Base-by-base conservation (phyloP, 306 rosid genomes). In the Styphnolobium japonicum region DNA sequence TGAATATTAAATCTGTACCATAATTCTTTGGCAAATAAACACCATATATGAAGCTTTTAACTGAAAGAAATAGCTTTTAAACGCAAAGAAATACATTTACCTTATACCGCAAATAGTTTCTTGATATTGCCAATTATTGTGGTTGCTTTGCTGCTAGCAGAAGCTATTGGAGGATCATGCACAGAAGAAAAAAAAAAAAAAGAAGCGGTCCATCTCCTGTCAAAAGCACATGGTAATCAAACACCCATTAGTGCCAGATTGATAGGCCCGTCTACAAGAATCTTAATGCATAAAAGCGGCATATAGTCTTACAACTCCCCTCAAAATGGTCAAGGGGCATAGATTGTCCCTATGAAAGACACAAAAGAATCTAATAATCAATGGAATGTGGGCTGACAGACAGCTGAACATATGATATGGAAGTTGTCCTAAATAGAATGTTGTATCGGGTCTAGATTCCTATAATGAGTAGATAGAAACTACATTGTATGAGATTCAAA, bases 161-260 rank as follows among this genome's bases (percentile, higher is more conserved):
- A 80, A 23, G 25, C 57, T 70, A 64, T 34, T 76, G 76, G 81
- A 79, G 67, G 67, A 75, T 79, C 63, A 21, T 70, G 67, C 76
- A 52, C 42, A 56, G 55, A 46, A 67, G 14, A n/a, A 42, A 40
- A 74, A 2, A 9, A 52, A 21, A 53, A 61, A 25, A n/a, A n/a
- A n/a, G n/a, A n/a, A n/a, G n/a, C n/a, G n/a, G n/a, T n/a, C 64
- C 73, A 15, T 80, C 49, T 75, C 77, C 58, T 45, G n/a, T 65
- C 78, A 60, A 79, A 75, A 81, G 80, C 76, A 80, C 76, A 77
- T 40, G 36, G 55, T 19, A 74, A 70, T 82, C 71, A 82, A 77
- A 70, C 78, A 65, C 68, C 45, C 58, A 74, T 66, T 66, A 77
- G 71, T 52, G 57, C 71, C 75, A 74, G 45, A 46, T 82, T 77